These are phyloP conservation scores for Fomitopsis betulina DNA, from an alignment of 1,284 basidiomycete genomes.

Conservation along the genomic window DNA sequence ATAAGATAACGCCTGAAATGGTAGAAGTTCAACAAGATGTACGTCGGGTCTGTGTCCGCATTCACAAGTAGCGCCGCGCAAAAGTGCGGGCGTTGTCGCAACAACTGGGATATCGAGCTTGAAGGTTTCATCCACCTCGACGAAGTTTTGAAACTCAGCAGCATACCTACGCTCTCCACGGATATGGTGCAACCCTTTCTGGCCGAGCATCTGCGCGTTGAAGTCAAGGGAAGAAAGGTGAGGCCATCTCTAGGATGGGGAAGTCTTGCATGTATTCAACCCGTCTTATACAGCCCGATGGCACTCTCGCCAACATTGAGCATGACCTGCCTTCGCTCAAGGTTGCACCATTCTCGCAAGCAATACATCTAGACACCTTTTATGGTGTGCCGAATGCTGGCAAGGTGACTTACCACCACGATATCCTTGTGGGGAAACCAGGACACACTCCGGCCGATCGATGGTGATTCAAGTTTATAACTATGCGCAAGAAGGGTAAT, in stretches of 20 bases:
- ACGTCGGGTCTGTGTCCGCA: constrained; percentile 35
- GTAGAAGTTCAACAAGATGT: no score
- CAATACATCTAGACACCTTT: background rate
- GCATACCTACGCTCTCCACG: constrained; percentile 29
- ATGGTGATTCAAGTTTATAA: background rate
- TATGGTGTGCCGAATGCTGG: background rate
- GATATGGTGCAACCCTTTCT: constrained; percentile 33
- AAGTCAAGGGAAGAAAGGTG: constrained; percentile 8
- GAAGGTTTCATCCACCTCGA: constrained; percentile 54
- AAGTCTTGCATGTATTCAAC: background rate
- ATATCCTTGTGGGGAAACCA: constrained; percentile 1
- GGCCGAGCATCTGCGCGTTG: background rate
- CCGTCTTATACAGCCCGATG: background rate
- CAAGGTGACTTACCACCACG: background rate
- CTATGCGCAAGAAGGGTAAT: no score
- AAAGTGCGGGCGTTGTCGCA: constrained; percentile 37
- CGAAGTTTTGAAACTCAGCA: constrained; percentile 22
- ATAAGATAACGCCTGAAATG: no score
- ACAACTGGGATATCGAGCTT: constrained; percentile 31
- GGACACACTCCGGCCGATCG: constrained; percentile 2
- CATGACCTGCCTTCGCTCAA: constrained; percentile 7
- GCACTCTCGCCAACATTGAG: constrained; percentile 2
- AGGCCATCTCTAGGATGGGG: background rate
- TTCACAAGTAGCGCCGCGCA: constrained; percentile 35
- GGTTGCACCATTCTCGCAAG: constrained; percentile 1